phyloP scores from a whole-genome alignment of 2,329 filamentous ascomycete genomes.

The Xylaria sp. region DNA sequence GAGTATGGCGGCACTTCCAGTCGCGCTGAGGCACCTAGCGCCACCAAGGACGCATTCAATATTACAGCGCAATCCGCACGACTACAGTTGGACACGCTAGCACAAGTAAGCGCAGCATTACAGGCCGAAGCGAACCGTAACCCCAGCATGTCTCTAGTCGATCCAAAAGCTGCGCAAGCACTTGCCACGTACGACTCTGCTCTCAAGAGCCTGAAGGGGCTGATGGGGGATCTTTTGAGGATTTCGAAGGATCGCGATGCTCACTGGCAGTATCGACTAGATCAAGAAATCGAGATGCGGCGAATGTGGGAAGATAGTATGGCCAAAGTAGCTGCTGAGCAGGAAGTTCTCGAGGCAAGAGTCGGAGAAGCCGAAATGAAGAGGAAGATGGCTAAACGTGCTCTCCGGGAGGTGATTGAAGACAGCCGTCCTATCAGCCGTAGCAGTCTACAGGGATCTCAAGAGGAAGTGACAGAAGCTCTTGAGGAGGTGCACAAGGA shows the following conservation, averaged over 20 bases:
- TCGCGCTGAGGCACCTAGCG: constrained; percentile 76
- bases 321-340: constrained; percentile 94
- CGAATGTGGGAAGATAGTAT: constrained; percentile 99
- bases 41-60: constrained; percentile 92
- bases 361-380: constrained; percentile 93
- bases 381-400: constrained; percentile 87
- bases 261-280: constrained; percentile 95
- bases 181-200: constrained; percentile 88
- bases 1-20: constrained; percentile 83
- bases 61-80: constrained; percentile 97
- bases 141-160: constrained; percentile 77
- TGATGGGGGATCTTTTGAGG: constrained; percentile 87
- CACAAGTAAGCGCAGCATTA: constrained; percentile 85
- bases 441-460: constrained; percentile 42
- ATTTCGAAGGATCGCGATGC: constrained; percentile 95
- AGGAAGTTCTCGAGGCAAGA: constrained; percentile 87
- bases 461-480: constrained; percentile 49
- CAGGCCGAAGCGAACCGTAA: constrained; percentile 76
- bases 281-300: constrained; percentile 89
- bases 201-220: constrained; percentile 84
- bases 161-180: constrained; percentile 80
- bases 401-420: constrained; percentile 85
- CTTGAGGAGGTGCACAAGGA: constrained; percentile 51
- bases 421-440: constrained; percentile 53
- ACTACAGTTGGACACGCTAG: constrained; percentile 89